Conservation (phyloP, 768 basidiomycete genomes). For the Obba rivulosa region DNA sequence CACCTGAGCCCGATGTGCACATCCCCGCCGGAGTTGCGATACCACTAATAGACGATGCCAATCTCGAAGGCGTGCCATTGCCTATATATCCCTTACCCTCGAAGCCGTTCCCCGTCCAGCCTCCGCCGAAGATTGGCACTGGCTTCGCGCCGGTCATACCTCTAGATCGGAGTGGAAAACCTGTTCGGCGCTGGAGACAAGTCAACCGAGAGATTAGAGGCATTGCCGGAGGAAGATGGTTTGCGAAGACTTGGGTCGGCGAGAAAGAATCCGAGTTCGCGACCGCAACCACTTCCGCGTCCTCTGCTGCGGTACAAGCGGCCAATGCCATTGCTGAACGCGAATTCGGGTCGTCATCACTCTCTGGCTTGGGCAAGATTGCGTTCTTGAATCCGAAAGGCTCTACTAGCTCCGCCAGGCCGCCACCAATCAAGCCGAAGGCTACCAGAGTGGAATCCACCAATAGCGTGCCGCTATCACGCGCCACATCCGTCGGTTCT, state of each 20-base stretch:
- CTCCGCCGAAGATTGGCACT: conserved; percentile 67
- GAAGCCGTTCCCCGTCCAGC: conserved; percentile 81
- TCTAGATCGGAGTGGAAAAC: conserved; percentile 57
- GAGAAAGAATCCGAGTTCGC: conserved; percentile 72
- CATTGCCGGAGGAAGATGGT: conserved; percentile 82
- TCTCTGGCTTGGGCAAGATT: no score
- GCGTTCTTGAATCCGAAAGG: no score
- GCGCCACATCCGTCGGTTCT: no score
- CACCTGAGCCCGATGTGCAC: conserved; percentile 23
- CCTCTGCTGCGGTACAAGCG: conserved; percentile 11
- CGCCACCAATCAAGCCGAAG: no score
- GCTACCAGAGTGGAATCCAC: no score
- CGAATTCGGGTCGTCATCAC: background rate
- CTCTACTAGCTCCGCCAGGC: no score
- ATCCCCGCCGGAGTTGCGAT: conserved; percentile 7
- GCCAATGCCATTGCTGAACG: conserved; percentile 10
- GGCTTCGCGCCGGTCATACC: conserved; percentile 65
- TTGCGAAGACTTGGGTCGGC: conserved; percentile 77
- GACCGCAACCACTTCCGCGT: conserved; percentile 11
- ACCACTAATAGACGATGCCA: conserved; percentile 35
- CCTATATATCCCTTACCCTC: conserved; percentile 75
- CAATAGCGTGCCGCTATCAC: no score
- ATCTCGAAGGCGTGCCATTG: conserved; percentile 54
- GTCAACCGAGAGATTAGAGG: conserved; percentile 77
- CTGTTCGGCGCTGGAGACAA: conserved; percentile 66